Conservation (phyloP, 768 basidiomycete genomes). For the Mycena crocata region DNA sequence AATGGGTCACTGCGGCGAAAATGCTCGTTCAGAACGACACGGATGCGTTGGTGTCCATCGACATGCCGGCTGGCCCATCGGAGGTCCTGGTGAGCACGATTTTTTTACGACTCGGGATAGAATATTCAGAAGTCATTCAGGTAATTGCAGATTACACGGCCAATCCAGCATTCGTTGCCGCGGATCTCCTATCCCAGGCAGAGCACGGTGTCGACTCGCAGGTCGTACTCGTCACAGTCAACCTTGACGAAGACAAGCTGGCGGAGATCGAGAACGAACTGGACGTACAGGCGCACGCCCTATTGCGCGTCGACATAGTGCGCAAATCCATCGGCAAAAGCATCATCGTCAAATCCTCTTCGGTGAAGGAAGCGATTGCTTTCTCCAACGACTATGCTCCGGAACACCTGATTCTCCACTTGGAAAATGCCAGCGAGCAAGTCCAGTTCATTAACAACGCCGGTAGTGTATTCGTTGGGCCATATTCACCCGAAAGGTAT, state of each 20-base stretch:
- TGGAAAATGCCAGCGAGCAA: conserved; percentile 74
- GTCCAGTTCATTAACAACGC: conserved; percentile 87
- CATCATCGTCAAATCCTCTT: conserved; percentile 81
- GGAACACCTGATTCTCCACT: conserved; percentile 94
- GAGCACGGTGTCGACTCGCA: conserved; percentile 99
- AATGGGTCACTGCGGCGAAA: conserved; percentile 99
- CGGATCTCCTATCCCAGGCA: conserved; percentile 96
- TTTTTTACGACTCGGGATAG: not conserved
- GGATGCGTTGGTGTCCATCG: conserved; percentile 94
- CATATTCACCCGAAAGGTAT: conserved; percentile 95
- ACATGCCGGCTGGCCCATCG: conserved; percentile 99
- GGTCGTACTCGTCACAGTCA: conserved; percentile 90
- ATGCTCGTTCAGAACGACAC: conserved; percentile 99
- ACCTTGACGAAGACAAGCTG: conserved; percentile 71
- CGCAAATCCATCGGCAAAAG: conserved; percentile 91
- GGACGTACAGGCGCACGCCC: conserved; percentile 85
- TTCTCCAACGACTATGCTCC: conserved; percentile 99
- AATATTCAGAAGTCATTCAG: conserved; percentile 54
- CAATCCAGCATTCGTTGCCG: conserved; percentile 92
- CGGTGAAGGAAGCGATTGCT: conserved; percentile 78
- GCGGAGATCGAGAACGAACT: conserved; percentile 86
- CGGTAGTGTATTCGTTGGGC: conserved; percentile 95
- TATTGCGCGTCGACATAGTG: conserved; percentile 91
- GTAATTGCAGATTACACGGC: conserved; percentile 93
- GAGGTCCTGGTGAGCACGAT: conserved; percentile 87